These are phyloP conservation scores for Ophiostoma angusticollis DNA, from an alignment of 2,329 filamentous ascomycete species.

Conservation along the genomic window DNA sequence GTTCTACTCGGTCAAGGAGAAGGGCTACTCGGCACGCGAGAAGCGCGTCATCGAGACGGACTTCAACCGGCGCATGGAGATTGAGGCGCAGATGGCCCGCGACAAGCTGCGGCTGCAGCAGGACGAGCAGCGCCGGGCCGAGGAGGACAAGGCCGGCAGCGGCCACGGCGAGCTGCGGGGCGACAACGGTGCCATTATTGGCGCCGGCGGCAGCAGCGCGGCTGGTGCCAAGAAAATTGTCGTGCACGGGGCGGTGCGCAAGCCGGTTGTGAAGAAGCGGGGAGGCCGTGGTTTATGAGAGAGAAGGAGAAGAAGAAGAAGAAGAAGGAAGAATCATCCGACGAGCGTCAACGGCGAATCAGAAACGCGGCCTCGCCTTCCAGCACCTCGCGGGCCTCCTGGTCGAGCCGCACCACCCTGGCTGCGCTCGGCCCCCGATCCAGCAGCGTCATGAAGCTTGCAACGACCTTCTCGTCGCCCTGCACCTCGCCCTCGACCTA, in stretches of 20 bases:
- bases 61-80: constrained; percentile 86
- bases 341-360: constrained; percentile 28
- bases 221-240: constrained; percentile 41
- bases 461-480: constrained; percentile 50
- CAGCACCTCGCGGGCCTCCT: constrained; percentile 50
- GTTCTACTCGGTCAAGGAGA: constrained; percentile 95
- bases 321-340: neutral
- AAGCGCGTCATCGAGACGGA: constrained; percentile 81
- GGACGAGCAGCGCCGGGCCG: constrained; percentile 40
- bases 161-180: constrained; percentile 31
- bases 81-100: constrained; percentile 81
- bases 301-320: constrained; percentile 6
- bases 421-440: constrained; percentile 61
- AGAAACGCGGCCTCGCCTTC: constrained; percentile 57
- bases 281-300: constrained; percentile 38
- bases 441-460: constrained; percentile 61
- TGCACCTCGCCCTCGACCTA: constrained; percentile 88
- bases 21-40: constrained; percentile 80
- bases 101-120: constrained; percentile 59
- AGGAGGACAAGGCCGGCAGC: constrained; percentile 30
- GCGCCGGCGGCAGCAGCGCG: constrained; percentile 16
- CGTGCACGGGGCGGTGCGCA: constrained; percentile 49
- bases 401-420: constrained; percentile 61
- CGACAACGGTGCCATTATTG: constrained; percentile 24
- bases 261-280: constrained; percentile 43